Evolutionary conservation across 495 filamentous ascomycete genomes (phyloP).

Genomic region (Daldinia loculata): DNA sequence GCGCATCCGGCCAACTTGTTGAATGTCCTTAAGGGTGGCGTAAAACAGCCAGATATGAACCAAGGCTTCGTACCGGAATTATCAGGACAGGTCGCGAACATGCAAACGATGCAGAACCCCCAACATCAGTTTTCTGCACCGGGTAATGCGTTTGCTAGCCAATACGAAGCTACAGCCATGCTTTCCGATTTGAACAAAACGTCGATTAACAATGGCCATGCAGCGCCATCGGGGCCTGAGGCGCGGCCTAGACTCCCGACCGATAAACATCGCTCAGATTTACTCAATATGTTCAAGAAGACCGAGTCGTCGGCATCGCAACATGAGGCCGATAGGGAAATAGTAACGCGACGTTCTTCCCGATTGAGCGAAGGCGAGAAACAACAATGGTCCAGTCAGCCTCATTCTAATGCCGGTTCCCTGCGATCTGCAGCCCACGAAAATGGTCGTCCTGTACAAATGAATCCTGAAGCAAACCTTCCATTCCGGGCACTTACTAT

Average conservation of each 20-base stretch:
- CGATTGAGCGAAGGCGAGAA: conserved; percentile 22
- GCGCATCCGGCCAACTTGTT: conserved; percentile 70
- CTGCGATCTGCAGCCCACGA: conserved; percentile 40
- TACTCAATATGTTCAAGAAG: conserved; percentile 62
- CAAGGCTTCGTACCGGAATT: conserved; percentile 19
- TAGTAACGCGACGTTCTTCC: conserved; percentile 12
- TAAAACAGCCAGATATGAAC: conserved; percentile 8
- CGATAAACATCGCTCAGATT: conserved; percentile 55
- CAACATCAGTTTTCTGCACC: conserved; percentile 17
- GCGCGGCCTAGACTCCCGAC: conserved; percentile 43
- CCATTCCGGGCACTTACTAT: conserved; percentile 55
- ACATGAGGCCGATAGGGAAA: conserved; percentile 33
- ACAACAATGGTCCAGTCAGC: conserved; percentile 23
- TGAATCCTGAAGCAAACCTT: conserved; percentile 52
- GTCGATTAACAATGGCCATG: conserved; percentile 17
- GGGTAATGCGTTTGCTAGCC: conserved; percentile 36
- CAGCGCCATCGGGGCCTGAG: conserved; percentile 14
- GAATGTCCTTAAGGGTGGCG: conserved; percentile 66
- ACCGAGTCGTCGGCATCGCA: conserved; percentile 31
- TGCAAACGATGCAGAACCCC: conserved; percentile 12
- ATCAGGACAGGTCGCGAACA: conserved; percentile 28
- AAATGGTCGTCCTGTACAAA: conserved; percentile 46
- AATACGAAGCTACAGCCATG: conserved; percentile 29
- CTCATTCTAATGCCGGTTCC: conserved; percentile 39
- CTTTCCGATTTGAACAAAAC: conserved; percentile 10